These are phyloP conservation scores for Vickermania spadyakhi DNA, from an alignment of 208 protist genomes.

Conservation along the genomic window DNA sequence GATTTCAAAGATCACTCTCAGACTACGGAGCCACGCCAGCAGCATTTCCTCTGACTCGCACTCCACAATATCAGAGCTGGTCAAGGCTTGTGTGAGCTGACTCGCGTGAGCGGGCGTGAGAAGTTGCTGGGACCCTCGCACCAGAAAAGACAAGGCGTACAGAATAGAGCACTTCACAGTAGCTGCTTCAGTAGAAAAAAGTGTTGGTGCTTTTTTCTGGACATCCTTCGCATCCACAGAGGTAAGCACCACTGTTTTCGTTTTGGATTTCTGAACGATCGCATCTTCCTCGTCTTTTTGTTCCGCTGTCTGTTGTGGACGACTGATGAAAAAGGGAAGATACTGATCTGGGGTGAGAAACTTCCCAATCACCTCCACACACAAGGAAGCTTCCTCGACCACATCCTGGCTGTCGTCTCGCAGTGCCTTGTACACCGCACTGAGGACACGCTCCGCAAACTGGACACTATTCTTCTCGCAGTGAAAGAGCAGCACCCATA, in stretches of 20 bases:
- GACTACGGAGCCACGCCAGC: constrained; percentile 35
- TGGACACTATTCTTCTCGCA: constrained; percentile 76
- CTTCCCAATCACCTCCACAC: constrained; percentile 73
- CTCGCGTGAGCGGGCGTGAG: constrained; percentile 49
- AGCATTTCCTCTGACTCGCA: constrained; percentile 58
- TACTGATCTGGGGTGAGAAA: constrained; percentile 88
- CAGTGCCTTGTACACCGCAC: constrained; percentile 74
- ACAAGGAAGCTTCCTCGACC: constrained; percentile 51
- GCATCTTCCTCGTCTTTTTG: constrained; percentile 21
- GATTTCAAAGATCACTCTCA: constrained; percentile 25
- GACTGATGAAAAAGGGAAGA: constrained; percentile 72
- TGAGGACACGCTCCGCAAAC: constrained; percentile 74
- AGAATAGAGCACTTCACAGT: constrained; percentile 74
- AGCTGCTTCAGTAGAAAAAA: constrained; percentile 80
- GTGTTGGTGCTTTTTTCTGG: constrained; percentile 21
- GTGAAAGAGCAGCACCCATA: constrained; percentile 73
- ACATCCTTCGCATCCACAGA: constrained; percentile 15
- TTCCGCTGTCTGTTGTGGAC: constrained; percentile 6
- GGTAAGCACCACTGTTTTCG: constrained; percentile 55
- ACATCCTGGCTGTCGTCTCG: constrained; percentile 70
- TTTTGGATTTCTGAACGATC: constrained; percentile 30
- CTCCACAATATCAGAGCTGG: constrained; percentile 47
- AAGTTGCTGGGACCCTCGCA: constrained; percentile 50
- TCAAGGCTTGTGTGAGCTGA: constrained; percentile 54
- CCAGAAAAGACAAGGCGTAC: constrained; percentile 43